Conservation (phyloP, 2,329 filamentous ascomycete species). For the Trichoderma sp. region DNA sequence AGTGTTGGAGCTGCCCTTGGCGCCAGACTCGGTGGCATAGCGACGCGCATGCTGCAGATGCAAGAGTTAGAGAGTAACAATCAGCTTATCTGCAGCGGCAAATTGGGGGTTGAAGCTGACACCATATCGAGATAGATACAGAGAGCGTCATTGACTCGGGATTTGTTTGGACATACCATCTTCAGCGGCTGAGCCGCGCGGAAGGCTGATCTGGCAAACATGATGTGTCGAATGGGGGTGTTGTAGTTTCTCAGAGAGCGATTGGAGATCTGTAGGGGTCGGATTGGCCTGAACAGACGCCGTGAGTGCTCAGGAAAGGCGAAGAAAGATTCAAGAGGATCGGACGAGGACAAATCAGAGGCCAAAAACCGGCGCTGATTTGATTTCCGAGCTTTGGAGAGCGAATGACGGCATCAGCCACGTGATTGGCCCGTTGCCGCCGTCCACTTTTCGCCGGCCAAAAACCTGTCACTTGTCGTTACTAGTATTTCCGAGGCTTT, state of each 20-base stretch:
- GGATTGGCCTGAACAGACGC: background rate
- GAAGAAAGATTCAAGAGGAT: background rate
- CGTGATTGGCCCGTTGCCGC: constrained; percentile 25
- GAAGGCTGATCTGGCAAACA: constrained; percentile 69
- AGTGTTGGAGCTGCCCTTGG: constrained; percentile 59
- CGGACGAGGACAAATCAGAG: background rate
- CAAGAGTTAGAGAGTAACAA: background rate
- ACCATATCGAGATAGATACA: too few relatives aligned
- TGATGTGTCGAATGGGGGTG: constrained; percentile 44
- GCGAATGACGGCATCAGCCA: constrained; percentile 27
- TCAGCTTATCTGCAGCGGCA: constrained; percentile 13
- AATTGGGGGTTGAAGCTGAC: background rate
- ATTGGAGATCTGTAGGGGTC: constrained; percentile 7
- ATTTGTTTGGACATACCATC: constrained; percentile 55
- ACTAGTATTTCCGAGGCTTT: background rate
- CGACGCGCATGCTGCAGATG: constrained; percentile 50
- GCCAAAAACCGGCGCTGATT: background rate
- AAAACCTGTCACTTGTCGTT: background rate
- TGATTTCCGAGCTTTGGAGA: constrained; percentile 16
- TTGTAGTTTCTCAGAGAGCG: background rate
- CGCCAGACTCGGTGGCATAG: constrained; percentile 68
- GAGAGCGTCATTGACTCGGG: background rate
- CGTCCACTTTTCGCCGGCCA: constrained; percentile 6
- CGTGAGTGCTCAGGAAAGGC: background rate
- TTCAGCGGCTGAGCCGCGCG: constrained; percentile 66